A percentile compares a stretch with the other conserved stretches of the same genome.
Evolutionary conservation across 805 yeast species (phyloP).

Genomic region (Lipomyces orientalis): DNA sequence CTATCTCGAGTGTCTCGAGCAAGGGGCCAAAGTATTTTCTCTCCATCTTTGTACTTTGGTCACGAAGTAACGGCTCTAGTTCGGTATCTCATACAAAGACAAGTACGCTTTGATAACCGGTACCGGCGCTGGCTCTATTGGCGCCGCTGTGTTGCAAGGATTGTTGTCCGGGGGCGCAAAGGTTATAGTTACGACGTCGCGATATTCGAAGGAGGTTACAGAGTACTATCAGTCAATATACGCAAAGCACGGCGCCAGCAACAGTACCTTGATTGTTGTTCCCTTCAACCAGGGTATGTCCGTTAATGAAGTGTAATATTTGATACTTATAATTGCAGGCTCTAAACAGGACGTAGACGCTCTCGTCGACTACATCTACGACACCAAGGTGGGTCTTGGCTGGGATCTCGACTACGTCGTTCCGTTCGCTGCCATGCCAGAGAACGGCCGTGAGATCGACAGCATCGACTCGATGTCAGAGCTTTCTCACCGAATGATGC

Average conservation of each 20-base stretch:
- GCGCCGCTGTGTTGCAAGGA: constrained; percentile 95
- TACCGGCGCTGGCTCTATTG: constrained; percentile 98
- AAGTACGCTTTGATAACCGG: constrained; percentile 92
- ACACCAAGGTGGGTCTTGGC: constrained; percentile 87
- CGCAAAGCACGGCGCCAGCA: constrained; percentile 87
- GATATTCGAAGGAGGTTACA: constrained; percentile 90
- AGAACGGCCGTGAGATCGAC: constrained; percentile 93
- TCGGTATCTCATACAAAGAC: constrained; percentile 87
- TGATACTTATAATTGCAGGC: too few species aligned
- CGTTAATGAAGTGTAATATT: too few species aligned
- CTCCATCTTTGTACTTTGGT: too few species aligned
- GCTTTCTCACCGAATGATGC: constrained; percentile 97
- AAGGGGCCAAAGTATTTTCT: too few species aligned
- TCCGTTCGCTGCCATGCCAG: constrained; percentile 99
- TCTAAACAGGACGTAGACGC: constrained; percentile 88
- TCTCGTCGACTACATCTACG: constrained; percentile 80
- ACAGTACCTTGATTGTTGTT: constrained; percentile 89
- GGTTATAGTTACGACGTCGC: constrained; percentile 91
- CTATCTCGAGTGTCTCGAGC: constrained; percentile 90
- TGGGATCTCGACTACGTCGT: constrained; percentile 96
- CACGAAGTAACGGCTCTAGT: too few species aligned
- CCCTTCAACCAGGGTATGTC: constrained; percentile 97
- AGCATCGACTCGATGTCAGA: constrained; percentile 92
- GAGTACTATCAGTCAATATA: constrained; percentile 93
- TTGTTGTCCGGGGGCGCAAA: constrained; percentile 96